Percentiles rank a stretch among this genome's conserved stretches.
phyloP scores from a whole-genome alignment of 345 rosid genomes.

The Trapa incisa region DNA sequence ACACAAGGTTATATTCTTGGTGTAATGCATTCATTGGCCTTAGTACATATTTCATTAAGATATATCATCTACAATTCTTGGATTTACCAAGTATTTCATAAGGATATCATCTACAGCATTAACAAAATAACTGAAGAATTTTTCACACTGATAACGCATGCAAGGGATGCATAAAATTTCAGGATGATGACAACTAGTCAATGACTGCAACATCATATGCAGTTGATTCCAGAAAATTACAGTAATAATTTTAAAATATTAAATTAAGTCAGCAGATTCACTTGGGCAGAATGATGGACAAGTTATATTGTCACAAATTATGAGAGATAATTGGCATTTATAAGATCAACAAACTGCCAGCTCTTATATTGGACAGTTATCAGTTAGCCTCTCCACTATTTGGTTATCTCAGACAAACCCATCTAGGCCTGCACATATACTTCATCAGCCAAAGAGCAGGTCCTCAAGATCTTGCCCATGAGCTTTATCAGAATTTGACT shows the following conservation, averaged over 20 bases:
- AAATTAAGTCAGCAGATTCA: neutral
- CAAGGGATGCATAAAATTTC: neutral
- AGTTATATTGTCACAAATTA: neutral
- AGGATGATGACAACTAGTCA: neutral
- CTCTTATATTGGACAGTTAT: neutral
- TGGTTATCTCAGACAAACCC: neutral
- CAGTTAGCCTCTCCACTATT: neutral
- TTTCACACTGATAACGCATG: neutral
- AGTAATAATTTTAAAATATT: neutral
- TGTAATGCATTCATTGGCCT: neutral
- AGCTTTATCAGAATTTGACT: constrained; percentile 1
- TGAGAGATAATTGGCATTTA: neutral
- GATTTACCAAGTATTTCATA: no score
- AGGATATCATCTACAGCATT: neutral
- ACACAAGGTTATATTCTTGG: neutral
- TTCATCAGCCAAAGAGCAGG: neutral
- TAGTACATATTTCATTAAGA: neutral
- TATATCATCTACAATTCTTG: neutral
- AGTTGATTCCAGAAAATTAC: neutral
- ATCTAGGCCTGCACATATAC: neutral
- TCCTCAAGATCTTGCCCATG: neutral
- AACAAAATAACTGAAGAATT: neutral
- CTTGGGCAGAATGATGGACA: neutral
- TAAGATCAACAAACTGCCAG: neutral
- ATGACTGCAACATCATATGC: neutral